Conservation (phyloP, 176 grass and related monocot genomes). For the Zoysia japonica region DNA sequence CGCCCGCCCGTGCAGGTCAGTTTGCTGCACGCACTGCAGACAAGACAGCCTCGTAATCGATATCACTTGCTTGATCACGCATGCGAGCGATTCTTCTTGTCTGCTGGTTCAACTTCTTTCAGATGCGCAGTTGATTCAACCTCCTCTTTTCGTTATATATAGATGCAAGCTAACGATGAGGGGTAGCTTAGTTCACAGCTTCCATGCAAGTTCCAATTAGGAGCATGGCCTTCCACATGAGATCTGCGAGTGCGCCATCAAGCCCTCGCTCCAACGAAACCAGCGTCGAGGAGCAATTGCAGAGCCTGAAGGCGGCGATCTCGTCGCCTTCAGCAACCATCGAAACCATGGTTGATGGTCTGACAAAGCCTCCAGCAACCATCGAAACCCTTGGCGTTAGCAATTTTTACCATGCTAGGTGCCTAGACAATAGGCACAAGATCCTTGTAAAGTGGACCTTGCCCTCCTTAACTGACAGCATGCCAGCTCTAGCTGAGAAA, state of each 20-base stretch:
- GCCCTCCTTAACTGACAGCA: not conserved
- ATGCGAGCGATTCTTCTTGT: constrained; percentile 23
- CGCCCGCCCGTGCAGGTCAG: no score
- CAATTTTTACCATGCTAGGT: no score
- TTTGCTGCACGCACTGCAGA: no score
- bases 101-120: not conserved
- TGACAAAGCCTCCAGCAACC: not conserved
- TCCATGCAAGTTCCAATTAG: not conserved
- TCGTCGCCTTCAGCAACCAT: constrained; percentile 18
- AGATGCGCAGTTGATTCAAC: not conserved
- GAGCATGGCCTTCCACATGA: constrained; percentile 31
- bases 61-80: not conserved
- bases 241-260: constrained; percentile 34
- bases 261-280: constrained; percentile 5
- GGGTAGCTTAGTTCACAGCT: not conserved
- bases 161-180: not conserved
- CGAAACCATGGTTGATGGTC: not conserved
- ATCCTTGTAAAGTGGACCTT: constrained; percentile 26
- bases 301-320: constrained; percentile 24
- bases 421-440: not conserved
- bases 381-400: no score
- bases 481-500: constrained; percentile 13
- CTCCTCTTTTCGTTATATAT: not conserved
- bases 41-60: no score
- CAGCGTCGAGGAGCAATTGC: constrained; percentile 8